Percentiles rank a stretch among this genome's conserved stretches.
These are phyloP conservation scores for Candolleomyces eurysporus DNA, from an alignment of 768 basidiomycete genomes.

Conservation along the genomic window DNA sequence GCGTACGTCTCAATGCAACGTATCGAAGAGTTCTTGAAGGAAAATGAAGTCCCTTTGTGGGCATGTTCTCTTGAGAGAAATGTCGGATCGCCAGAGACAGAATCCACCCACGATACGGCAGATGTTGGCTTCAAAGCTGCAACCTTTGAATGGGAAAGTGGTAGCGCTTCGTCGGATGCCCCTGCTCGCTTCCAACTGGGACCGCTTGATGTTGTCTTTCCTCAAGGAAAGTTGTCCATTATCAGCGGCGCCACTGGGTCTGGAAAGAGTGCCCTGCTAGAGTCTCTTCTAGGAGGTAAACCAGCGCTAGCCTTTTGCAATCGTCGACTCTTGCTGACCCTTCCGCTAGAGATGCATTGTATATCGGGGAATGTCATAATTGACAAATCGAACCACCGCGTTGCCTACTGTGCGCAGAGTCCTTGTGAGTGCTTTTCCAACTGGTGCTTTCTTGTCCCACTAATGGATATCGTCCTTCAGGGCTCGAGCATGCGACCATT, in stretches of 20 bases:
- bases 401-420: conserved; percentile 70
- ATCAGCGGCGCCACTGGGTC: conserved; percentile 67
- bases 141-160: conserved; percentile 55
- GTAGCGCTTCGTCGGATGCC: conserved; percentile 16
- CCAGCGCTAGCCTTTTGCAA: background rate
- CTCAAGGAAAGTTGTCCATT: conserved; percentile 53
- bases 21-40: conserved; percentile 69
- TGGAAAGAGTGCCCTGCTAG: conserved; percentile 65
- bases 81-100: background rate
- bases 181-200: conserved; percentile 52
- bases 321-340: background rate
- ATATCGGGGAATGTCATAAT: conserved; percentile 51
- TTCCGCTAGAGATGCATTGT: conserved; percentile 54
- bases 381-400: conserved; percentile 54
- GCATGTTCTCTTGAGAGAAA: conserved; percentile 53
- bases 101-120: conserved; percentile 10
- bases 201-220: conserved; percentile 57
- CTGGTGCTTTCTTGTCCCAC: conserved; percentile 2
- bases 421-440: conserved; percentile 40
- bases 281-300: conserved; percentile 65
- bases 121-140: conserved; percentile 55
- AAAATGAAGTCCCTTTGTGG: conserved; percentile 78
- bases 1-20: conserved; percentile 81
- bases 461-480: conserved; percentile 32
- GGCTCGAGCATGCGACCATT: conserved; percentile 81